phyloP scores from a whole-genome alignment of 495 filamentous ascomycete species.

The Mycothermus thermophilus region DNA sequence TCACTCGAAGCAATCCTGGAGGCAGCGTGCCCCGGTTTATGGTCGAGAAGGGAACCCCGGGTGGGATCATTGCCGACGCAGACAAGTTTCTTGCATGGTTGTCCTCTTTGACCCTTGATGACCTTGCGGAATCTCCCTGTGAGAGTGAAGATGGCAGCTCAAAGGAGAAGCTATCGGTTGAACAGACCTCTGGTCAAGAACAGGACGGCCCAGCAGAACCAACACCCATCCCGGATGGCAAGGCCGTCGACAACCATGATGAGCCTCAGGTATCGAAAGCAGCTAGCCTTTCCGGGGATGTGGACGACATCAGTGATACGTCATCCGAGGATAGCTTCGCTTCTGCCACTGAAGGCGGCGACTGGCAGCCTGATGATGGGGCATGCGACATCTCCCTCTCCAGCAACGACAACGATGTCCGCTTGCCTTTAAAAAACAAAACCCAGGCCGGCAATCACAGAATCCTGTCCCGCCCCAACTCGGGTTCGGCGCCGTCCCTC shows the following conservation, averaged over 20 bases:
- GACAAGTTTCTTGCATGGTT: slow-evolving; percentile 82
- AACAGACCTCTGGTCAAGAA: slow-evolving; percentile 5
- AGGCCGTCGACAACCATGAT: slow-evolving; percentile 7
- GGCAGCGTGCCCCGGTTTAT: slow-evolving; percentile 87
- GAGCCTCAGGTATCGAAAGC: slow-evolving; percentile 17
- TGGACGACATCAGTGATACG: slow-evolving; percentile 20
- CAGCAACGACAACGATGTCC: slow-evolving; percentile 13
- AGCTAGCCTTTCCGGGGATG: slow-evolving; percentile 18
- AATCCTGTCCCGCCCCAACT: slow-evolving; percentile 16
- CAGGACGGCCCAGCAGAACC: too few relatives aligned
- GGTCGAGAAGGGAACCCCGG: slow-evolving; percentile 83
- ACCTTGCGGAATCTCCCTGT: slow-evolving; percentile 4
- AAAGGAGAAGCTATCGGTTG: slow-evolving; percentile 5
- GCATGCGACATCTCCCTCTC: slow-evolving; percentile 11
- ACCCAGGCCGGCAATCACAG: slow-evolving; percentile 6
- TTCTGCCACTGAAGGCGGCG: slow-evolving; percentile 24
- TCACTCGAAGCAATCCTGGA: slow-evolving; percentile 86
- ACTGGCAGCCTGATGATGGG: too few relatives aligned
- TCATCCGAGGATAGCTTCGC: slow-evolving; percentile 33
- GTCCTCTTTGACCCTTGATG: slow-evolving; percentile 36
- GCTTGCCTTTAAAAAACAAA: slow-evolving; percentile 12
- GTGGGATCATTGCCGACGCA: slow-evolving; percentile 68
- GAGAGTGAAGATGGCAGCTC: slow-evolving; percentile 6
- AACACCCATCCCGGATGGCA: not conserved
- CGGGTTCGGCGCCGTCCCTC: too few relatives aligned